Percentiles rank a stretch among this genome's conserved stretches.
phyloP scores from a whole-genome alignment of 2,329 filamentous ascomycete genomes.

The Parastagonospora avenae region DNA sequence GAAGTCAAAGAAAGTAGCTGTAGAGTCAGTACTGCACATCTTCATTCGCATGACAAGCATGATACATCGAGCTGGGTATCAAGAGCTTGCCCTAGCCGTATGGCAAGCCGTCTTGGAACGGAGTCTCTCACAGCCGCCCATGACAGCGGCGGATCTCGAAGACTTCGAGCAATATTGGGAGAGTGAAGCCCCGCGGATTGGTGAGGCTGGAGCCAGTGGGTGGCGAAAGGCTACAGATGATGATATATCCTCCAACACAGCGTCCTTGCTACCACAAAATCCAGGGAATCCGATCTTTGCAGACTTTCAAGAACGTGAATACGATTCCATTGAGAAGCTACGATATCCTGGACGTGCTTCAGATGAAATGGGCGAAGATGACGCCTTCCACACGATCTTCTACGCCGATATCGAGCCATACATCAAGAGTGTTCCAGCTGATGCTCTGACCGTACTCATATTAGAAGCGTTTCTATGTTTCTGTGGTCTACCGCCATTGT shows the following conservation, averaged over 20 bases:
- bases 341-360: slow-evolving; percentile 72
- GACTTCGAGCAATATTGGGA: slow-evolving; percentile 82
- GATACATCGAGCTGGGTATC: slow-evolving; percentile 76
- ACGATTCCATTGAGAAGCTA: slow-evolving; percentile 53
- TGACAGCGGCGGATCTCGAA: slow-evolving; percentile 44
- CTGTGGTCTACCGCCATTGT: slow-evolving; percentile 57
- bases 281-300: slow-evolving; percentile 21
- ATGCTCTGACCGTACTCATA: slow-evolving; percentile 53
- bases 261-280: slow-evolving; percentile 4
- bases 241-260: slow-evolving; percentile 11
- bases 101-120: slow-evolving; percentile 86
- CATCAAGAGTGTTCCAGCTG: slow-evolving; percentile 54
- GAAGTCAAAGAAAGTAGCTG: slow-evolving; percentile 29
- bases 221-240: slow-evolving; percentile 63
- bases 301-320: slow-evolving; percentile 56
- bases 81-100: slow-evolving; percentile 74
- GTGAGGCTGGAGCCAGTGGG: slow-evolving; percentile 72
- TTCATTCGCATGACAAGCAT: slow-evolving; percentile 77
- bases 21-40: slow-evolving; percentile 62
- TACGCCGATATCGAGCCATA: slow-evolving; percentile 74
- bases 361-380: slow-evolving; percentile 76
- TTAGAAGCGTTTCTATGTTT: slow-evolving; percentile 68
- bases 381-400: slow-evolving; percentile 82
- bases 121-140: slow-evolving; percentile 65
- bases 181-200: slow-evolving; percentile 77